phyloP scores from a whole-genome alignment of 257 asterid genomes.

The Rhazya stricta region DNA sequence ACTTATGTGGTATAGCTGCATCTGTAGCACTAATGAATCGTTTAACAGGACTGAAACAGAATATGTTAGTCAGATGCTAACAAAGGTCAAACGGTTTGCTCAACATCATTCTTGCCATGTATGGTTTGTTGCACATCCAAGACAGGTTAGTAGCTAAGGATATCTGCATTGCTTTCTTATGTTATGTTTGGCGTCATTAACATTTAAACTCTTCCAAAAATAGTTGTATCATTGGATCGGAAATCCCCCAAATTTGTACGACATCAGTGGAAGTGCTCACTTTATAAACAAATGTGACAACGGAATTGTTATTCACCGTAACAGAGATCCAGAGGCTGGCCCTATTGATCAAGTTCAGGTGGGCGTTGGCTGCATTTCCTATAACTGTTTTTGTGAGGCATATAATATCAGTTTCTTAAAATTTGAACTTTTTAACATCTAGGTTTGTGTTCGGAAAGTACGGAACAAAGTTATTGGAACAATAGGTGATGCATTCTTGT shows the following conservation, averaged over 20 bases:
- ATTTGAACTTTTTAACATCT: conserved; percentile 12
- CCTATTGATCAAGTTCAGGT: conserved; percentile 88
- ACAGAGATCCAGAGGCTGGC: conserved; percentile 79
- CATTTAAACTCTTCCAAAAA: conserved; percentile 14
- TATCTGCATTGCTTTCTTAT: neutral
- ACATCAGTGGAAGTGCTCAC: conserved; percentile 98
- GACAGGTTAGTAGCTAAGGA: conserved; percentile 55
- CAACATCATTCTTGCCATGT: conserved; percentile 96
- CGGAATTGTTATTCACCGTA: conserved; percentile 91
- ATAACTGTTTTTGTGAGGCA: neutral
- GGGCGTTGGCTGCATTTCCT: conserved; percentile 9
- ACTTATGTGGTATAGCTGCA: neutral
- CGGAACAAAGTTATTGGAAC: conserved; percentile 92
- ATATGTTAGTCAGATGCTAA: conserved; percentile 95
- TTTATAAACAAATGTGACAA: conserved; percentile 96
- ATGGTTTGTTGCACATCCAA: conserved; percentile 99
- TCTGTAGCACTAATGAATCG: neutral
- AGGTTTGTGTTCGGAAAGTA: conserved; percentile 92
- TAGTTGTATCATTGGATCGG: conserved; percentile 90
- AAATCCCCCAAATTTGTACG: conserved; percentile 79
- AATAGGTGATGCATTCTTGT: conserved; percentile 74
- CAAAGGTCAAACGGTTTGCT: conserved; percentile 87
- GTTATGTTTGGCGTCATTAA: conserved; percentile 12
- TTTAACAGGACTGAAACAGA: conserved; percentile 92
- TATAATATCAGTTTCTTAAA: neutral